Conservation (phyloP, 2,329 filamentous ascomycete species). For the Xylariaceae sp. region DNA sequence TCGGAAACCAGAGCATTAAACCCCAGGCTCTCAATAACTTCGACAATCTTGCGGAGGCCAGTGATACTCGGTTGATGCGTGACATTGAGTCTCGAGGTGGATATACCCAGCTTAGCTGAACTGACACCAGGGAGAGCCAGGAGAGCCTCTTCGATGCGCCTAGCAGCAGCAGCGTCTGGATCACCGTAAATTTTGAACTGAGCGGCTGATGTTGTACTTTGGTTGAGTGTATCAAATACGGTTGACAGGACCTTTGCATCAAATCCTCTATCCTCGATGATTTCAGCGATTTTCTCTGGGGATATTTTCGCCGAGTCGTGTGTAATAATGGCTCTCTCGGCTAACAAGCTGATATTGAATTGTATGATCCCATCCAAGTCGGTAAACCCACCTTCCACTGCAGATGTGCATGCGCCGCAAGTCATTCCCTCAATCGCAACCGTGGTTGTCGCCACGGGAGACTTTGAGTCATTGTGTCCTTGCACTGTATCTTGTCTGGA, state of each 20-base stretch:
- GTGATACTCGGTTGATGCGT: constrained; percentile 64
- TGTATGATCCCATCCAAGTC: constrained; percentile 71
- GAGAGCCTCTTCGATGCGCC: constrained; percentile 64
- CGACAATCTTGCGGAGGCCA: constrained; percentile 77
- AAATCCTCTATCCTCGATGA: constrained; percentile 86
- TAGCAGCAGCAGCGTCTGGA: constrained; percentile 64
- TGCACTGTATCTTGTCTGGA: constrained; percentile 32
- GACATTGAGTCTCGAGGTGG: constrained; percentile 68
- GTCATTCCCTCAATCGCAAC: constrained; percentile 95
- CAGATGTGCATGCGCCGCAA: constrained; percentile 91
- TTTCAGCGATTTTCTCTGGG: constrained; percentile 68
- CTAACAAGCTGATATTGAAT: constrained; percentile 92
- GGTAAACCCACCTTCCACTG: constrained; percentile 77
- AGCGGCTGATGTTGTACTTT: constrained; percentile 54
- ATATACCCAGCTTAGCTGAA: constrained; percentile 66
- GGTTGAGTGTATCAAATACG: constrained; percentile 51
- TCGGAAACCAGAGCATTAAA: constrained; percentile 88
- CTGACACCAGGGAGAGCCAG: constrained; percentile 62
- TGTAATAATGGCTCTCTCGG: constrained; percentile 82
- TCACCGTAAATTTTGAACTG: constrained; percentile 83
- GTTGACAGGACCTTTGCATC: constrained; percentile 79
- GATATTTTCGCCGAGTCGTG: constrained; percentile 70
- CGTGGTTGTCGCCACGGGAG: constrained; percentile 64
- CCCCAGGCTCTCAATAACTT: constrained; percentile 71
- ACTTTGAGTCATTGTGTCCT: constrained; percentile 29